A percentile compares a stretch with the other conserved stretches of the same genome.
phyloP scores from a whole-genome alignment of 306 rosid genomes.

The Rosa lucieae region DNA sequence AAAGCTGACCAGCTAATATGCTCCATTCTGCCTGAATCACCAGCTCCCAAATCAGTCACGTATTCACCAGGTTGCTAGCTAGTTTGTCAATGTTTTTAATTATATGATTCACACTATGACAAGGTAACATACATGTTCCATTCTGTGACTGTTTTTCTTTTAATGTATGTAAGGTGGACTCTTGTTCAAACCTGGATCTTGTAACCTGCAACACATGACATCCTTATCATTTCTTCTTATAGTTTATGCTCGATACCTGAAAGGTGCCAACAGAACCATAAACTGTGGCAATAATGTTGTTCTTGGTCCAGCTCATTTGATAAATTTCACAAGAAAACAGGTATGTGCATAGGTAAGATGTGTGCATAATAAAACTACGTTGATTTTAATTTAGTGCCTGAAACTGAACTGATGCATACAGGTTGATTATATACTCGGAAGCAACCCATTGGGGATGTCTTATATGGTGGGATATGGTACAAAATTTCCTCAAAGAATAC shows the following conservation, averaged over 20 bases:
- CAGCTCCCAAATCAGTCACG: slow-evolving; percentile 24
- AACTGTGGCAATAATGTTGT: slow-evolving; percentile 19
- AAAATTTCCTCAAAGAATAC: slow-evolving; percentile 48
- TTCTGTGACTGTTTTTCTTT: neutral
- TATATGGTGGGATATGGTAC: slow-evolving; percentile 59
- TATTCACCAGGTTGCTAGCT: slow-evolving; percentile 43
- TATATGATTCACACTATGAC: neutral
- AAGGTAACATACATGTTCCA: neutral
- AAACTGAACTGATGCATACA: neutral
- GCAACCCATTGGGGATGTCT: slow-evolving; percentile 33
- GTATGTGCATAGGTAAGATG: neutral
- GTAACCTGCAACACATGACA: slow-evolving; percentile 44
- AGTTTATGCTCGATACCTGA: slow-evolving; percentile 39
- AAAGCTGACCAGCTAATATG: slow-evolving; percentile 46
- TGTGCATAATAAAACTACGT: neutral
- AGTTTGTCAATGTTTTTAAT: neutral
- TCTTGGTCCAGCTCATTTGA: slow-evolving; percentile 18
- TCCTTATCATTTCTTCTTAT: slow-evolving; percentile 33
- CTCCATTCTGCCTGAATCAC: slow-evolving; percentile 41
- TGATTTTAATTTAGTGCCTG: neutral
- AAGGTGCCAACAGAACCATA: slow-evolving; percentile 8
- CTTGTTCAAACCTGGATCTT: slow-evolving; percentile 32
- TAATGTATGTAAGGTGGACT: slow-evolving; percentile 40
- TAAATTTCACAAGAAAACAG: slow-evolving; percentile 30
- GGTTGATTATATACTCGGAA: slow-evolving; percentile 21